These are phyloP conservation scores for Filobasidium wieringae DNA, from an alignment of 768 basidiomycete species.

Conservation along the genomic window DNA sequence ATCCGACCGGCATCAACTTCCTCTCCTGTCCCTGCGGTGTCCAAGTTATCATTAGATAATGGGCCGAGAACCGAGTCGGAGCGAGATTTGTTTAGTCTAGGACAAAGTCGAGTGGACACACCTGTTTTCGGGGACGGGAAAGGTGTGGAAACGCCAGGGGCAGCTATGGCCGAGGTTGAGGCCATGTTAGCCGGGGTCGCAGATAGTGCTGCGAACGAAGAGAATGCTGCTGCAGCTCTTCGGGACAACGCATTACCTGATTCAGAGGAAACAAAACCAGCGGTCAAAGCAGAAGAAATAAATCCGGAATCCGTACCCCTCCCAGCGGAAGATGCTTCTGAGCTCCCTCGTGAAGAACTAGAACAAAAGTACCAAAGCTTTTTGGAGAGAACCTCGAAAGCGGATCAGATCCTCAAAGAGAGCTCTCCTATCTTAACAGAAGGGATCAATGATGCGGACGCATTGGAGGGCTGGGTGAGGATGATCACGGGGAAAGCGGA, in stretches of 20 bases:
- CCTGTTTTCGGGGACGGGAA: neutral
- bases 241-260: neutral
- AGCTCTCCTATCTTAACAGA: slow-evolving; percentile 56
- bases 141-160: neutral
- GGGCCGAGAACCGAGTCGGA: neutral
- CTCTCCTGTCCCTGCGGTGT: neutral
- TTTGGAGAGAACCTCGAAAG: slow-evolving; percentile 7
- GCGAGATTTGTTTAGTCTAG: neutral
- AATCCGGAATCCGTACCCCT: neutral
- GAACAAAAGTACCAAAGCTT: neutral
- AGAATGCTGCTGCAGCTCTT: neutral
- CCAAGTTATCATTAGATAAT: too few species aligned
- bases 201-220: neutral
- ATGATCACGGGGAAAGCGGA: slow-evolving; percentile 57
- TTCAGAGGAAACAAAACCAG: neutral
- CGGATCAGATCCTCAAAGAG: slow-evolving; percentile 55
- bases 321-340: neutral
- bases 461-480: slow-evolving; percentile 60
- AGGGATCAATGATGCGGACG: slow-evolving; percentile 50
- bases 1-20: neutral
- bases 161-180: neutral
- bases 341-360: neutral
- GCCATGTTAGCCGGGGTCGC: slow-evolving; percentile 9
- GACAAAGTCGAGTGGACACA: neutral
- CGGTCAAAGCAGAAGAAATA: neutral